Conservation (phyloP, 2,329 filamentous ascomycete genomes). For the Pestalotiopsis sp. region DNA sequence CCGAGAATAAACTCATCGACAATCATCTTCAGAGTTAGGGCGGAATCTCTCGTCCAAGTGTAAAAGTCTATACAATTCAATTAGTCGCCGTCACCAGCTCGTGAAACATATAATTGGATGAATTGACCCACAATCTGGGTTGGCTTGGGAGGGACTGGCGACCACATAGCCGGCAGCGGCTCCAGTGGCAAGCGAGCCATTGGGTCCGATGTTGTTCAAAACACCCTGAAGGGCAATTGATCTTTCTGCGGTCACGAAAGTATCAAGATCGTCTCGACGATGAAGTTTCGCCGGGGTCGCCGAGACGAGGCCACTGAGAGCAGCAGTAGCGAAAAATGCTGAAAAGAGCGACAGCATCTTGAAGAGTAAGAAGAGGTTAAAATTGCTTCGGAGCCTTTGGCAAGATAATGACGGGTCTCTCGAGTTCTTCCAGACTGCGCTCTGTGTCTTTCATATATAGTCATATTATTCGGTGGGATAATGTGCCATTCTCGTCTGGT, state of each 20-base stretch:
- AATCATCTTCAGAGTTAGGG: conserved; percentile 54
- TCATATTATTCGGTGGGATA: neutral
- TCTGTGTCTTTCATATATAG: neutral
- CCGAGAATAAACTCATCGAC: conserved; percentile 54
- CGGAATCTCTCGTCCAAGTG: conserved; percentile 61
- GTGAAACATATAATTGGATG: neutral
- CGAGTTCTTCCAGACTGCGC: neutral
- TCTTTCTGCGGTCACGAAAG: conserved; percentile 47
- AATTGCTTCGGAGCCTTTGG: neutral
- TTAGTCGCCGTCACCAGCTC: neutral
- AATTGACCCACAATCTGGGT: conserved; percentile 53
- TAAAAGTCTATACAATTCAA: conserved; percentile 50
- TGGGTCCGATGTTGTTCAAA: conserved; percentile 57
- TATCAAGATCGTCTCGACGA: conserved; percentile 10
- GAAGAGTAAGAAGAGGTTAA: too few relatives aligned
- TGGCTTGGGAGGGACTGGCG: conserved; percentile 55
- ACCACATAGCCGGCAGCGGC: conserved; percentile 54
- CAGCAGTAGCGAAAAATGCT: conserved; percentile 14
- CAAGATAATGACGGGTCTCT: neutral
- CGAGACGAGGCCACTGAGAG: conserved; percentile 18
- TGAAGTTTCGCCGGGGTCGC: conserved; percentile 16
- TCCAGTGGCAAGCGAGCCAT: conserved; percentile 49
- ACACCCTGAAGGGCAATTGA: conserved; percentile 52
- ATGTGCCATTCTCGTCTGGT: neutral
- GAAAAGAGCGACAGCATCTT: neutral